Conservation (phyloP, 257 asterid species). For the Capsicum baccatum region DNA sequence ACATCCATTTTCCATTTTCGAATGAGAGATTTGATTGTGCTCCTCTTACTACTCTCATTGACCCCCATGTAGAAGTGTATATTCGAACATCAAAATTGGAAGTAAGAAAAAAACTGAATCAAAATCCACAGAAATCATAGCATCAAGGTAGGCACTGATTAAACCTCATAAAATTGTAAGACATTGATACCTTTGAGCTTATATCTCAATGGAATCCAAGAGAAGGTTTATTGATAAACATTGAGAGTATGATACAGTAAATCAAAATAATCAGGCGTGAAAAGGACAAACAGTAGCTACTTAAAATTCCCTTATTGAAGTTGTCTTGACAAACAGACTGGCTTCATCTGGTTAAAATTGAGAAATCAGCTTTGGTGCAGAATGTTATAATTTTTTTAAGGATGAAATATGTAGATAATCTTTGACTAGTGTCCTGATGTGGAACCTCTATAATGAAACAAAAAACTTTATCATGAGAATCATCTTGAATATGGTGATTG, state of each 20-base stretch:
- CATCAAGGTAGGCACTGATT: slow-evolving; percentile 12
- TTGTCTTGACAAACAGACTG: background rate
- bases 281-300: slow-evolving; percentile 18
- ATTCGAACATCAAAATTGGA: slow-evolving; percentile 11
- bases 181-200: slow-evolving; percentile 8
- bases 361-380: background rate
- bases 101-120: background rate
- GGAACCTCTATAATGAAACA: background rate
- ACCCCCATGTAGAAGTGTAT: background rate
- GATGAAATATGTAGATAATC: background rate
- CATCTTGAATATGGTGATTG: slow-evolving; percentile 4
- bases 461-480: background rate
- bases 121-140: background rate
- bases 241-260: background rate
- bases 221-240: slow-evolving; percentile 7
- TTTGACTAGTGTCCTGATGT: background rate
- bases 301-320: slow-evolving; percentile 9
- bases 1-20: too few relatives aligned
- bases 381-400: background rate
- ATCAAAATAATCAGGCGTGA: background rate
- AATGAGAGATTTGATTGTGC: too few relatives aligned
- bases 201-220: slow-evolving; percentile 22
- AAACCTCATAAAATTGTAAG: background rate
- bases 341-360: background rate
- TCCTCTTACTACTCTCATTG: too few relatives aligned